Evolutionary conservation across 2,329 filamentous ascomycete species (phyloP).

Genomic region (Apiospora marii): DNA sequence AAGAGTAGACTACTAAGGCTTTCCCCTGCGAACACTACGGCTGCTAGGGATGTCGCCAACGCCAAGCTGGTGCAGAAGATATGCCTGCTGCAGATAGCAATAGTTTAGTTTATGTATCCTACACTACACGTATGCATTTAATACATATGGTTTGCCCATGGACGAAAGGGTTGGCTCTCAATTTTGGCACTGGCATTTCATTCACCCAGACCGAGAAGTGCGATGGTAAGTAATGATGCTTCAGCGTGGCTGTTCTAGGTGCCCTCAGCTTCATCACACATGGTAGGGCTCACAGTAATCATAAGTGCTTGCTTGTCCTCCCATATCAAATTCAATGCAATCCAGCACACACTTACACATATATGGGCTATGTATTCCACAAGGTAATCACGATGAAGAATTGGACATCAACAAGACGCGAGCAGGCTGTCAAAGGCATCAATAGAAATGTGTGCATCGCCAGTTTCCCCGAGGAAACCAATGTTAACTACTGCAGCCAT

Average conservation of each 20-base stretch:
- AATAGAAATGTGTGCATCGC: neutral
- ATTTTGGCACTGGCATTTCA: too few species aligned
- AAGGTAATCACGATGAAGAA: neutral
- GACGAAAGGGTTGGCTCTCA: too few species aligned
- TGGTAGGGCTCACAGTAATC: neutral
- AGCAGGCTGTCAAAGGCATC: neutral
- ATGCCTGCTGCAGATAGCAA: neutral
- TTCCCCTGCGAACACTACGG: neutral
- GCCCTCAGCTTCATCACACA: neutral
- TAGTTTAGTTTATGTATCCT: neutral
- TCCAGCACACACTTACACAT: neutral
- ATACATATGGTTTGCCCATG: neutral
- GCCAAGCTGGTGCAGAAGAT: too few species aligned
- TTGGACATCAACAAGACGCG: neutral
- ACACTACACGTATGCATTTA: neutral
- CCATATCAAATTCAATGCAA: neutral
- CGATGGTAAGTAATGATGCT: too few species aligned
- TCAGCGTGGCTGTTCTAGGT: too few species aligned
- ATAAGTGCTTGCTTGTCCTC: too few species aligned
- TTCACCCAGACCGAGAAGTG: too few species aligned
- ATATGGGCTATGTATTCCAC: neutral
- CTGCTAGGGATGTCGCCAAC: too few species aligned
- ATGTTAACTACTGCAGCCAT: neutral
- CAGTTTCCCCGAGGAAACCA: conserved; percentile 6
- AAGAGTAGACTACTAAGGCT: neutral